phyloP scores from a whole-genome alignment of 192 early-diverging fungal genomes.

The Umbelopsis sp. region DNA sequence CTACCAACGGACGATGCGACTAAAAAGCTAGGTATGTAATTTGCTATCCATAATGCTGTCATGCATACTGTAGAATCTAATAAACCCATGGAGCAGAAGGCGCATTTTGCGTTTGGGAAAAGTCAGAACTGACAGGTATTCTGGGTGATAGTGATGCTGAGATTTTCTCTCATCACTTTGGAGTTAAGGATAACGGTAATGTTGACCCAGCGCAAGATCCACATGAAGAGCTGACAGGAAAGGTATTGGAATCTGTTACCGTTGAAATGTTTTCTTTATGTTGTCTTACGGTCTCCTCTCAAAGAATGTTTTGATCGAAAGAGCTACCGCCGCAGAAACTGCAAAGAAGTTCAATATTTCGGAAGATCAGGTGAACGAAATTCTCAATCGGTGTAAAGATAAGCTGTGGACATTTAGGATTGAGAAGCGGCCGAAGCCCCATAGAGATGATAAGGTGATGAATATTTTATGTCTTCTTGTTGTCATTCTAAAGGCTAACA shows the following conservation, averaged over 20 bases:
- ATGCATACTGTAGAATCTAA: neutral
- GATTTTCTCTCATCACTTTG: constrained; percentile 53
- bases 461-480: neutral
- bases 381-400: constrained; percentile 32
- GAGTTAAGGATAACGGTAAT: constrained; percentile 54
- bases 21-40: constrained; percentile 45
- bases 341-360: constrained; percentile 37
- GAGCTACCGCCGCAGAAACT: constrained; percentile 40
- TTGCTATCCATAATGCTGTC: neutral
- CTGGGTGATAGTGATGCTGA: constrained; percentile 38
- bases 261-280: neutral
- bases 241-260: constrained; percentile 32
- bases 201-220: constrained; percentile 54
- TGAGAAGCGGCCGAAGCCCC: constrained; percentile 50
- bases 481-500: too few relatives aligned
- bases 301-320: constrained; percentile 59
- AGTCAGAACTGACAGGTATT: constrained; percentile 43
- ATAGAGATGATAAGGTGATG: constrained; percentile 60
- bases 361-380: constrained; percentile 28
- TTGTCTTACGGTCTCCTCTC: neutral
- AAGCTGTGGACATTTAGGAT: constrained; percentile 46
- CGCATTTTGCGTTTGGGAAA: constrained; percentile 65
- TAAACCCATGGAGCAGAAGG: constrained; percentile 45
- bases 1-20: constrained; percentile 37
- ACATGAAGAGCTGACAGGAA: constrained; percentile 56